A percentile compares a stretch with the other conserved stretches of the same genome.
Conservation (phyloP, 75 land plant species). For the Azolla pinnata region DNA sequence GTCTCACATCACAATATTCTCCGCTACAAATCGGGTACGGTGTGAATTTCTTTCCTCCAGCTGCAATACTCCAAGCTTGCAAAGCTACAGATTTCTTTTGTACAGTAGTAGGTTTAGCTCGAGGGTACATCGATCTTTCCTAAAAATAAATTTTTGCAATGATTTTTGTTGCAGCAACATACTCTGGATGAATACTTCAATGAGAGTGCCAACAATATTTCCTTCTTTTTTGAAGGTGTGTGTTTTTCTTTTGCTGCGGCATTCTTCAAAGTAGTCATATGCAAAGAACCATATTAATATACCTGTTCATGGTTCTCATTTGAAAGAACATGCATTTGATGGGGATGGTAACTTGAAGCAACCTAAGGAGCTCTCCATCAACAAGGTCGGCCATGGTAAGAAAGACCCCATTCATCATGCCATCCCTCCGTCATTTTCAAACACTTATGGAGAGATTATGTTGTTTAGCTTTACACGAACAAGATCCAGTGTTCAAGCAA, state of each 20-base stretch:
- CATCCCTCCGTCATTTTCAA: neutral
- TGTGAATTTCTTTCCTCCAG: neutral
- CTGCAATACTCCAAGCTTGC: neutral
- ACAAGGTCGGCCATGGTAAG: conserved; percentile 99
- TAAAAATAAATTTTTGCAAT: too few relatives aligned
- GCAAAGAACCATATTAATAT: neutral
- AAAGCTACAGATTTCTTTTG: too few relatives aligned
- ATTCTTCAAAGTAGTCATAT: neutral
- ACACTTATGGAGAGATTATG: neutral
- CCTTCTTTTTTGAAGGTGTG: conserved; percentile 93
- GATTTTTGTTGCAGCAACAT: conserved; percentile 32
- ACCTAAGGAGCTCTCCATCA: conserved; percentile 84
- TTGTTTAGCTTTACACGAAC: conserved; percentile 82
- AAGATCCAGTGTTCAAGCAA: conserved; percentile 67
- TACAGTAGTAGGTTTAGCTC: too few relatives aligned
- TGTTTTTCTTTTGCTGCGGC: neutral
- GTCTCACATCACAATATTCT: conserved; percentile 49
- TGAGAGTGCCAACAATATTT: conserved; percentile 85
- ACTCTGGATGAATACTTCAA: conserved; percentile 59
- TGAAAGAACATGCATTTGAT: conserved; percentile 82
- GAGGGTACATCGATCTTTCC: too few relatives aligned
- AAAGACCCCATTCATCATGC: neutral
- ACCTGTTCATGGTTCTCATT: conserved; percentile 1
- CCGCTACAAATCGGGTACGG: conserved; percentile 72
- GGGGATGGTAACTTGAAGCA: conserved; percentile 67